Conservation (phyloP, 805 yeast genomes). For the Starmerella tilneyi region DNA sequence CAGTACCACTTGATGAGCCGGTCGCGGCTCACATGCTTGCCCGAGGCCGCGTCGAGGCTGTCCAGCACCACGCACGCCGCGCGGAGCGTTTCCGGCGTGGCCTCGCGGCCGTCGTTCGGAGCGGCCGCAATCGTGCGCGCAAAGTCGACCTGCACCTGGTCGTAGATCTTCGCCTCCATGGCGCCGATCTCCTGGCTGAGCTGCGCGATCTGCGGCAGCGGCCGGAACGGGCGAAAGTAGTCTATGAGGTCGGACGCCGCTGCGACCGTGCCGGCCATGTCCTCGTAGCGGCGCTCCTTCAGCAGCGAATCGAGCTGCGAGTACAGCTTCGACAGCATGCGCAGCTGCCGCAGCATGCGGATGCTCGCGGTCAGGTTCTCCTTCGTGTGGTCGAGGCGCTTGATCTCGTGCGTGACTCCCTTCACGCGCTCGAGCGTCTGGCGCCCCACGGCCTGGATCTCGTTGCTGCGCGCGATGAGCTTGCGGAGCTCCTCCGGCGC, state of each 20-base stretch:
- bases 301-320: slow-evolving; percentile 45
- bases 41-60: slow-evolving; percentile 31
- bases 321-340: slow-evolving; percentile 71
- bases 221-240: slow-evolving; percentile 68
- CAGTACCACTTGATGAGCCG: slow-evolving; percentile 66
- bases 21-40: slow-evolving; percentile 44
- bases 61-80: slow-evolving; percentile 68
- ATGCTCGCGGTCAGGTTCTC: slow-evolving; percentile 72
- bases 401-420: slow-evolving; percentile 63
- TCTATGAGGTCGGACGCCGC: slow-evolving; percentile 65
- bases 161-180: slow-evolving; percentile 51
- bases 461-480: slow-evolving; percentile 24
- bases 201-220: slow-evolving; percentile 67
- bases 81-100: slow-evolving; percentile 8
- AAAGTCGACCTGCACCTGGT: slow-evolving; percentile 64
- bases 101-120: not conserved
- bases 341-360: slow-evolving; percentile 76
- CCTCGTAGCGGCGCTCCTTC: slow-evolving; percentile 39
- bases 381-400: slow-evolving; percentile 69
- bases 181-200: slow-evolving; percentile 50
- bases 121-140: slow-evolving; percentile 29
- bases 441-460: slow-evolving; percentile 19
- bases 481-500: slow-evolving; percentile 30
- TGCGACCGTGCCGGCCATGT: slow-evolving; percentile 50
- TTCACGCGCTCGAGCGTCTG: slow-evolving; percentile 22